These are phyloP conservation scores for Cercospora zeina DNA, from an alignment of 2,329 filamentous ascomycete species.

Conservation along the genomic window DNA sequence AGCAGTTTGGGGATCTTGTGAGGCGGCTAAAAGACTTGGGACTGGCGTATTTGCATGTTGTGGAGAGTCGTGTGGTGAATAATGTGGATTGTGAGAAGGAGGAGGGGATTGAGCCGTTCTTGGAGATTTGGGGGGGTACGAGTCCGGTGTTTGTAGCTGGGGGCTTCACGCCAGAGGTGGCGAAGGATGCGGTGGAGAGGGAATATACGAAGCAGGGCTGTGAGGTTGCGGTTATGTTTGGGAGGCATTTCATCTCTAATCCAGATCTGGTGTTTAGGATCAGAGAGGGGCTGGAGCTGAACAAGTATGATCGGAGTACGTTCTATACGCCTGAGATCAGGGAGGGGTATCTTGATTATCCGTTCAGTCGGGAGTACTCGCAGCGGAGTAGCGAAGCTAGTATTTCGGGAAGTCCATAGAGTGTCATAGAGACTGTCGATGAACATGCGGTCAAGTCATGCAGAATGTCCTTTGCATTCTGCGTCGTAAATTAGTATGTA, in stretches of 20 bases:
- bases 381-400: background rate
- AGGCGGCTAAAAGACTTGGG: constrained; percentile 51
- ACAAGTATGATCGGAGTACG: constrained; percentile 44
- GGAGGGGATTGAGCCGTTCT: constrained; percentile 36
- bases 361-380: constrained; percentile 40
- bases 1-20: constrained; percentile 62
- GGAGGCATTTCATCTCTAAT: constrained; percentile 51
- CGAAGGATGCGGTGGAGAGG: constrained; percentile 38
- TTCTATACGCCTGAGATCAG: constrained; percentile 47
- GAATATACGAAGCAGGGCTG: constrained; percentile 41
- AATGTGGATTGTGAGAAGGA: constrained; percentile 45
- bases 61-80: constrained; percentile 56
- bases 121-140: constrained; percentile 47
- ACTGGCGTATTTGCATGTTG: constrained; percentile 60
- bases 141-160: constrained; percentile 53
- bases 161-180: constrained; percentile 45
- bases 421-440: no score
- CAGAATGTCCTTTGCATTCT: background rate
- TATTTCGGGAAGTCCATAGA: background rate
- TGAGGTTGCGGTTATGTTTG: constrained; percentile 51
- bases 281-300: constrained; percentile 39
- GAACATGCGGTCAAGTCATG: no score
- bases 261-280: constrained; percentile 47
- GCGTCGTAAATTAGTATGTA: background rate
- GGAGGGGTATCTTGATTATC: constrained; percentile 48